Evolutionary conservation across 768 basidiomycete genomes (phyloP).

Genomic region (Lentinus brumalis): DNA sequence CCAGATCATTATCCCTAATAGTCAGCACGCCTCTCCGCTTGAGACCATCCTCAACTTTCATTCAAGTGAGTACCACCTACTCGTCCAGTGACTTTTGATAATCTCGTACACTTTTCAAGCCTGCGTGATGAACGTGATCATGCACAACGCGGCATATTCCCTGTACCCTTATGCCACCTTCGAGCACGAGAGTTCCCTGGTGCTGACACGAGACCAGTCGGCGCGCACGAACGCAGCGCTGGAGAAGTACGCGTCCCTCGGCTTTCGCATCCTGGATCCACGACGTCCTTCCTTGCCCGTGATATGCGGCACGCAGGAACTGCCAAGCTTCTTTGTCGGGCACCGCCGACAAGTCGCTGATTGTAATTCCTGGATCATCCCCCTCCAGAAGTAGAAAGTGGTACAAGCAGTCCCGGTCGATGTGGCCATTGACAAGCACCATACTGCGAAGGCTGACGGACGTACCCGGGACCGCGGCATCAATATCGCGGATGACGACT

Average conservation of each 20-base stretch:
- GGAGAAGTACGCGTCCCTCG: slow-evolving; percentile 26
- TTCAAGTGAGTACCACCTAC: slow-evolving; percentile 40
- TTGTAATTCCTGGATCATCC: slow-evolving; percentile 20
- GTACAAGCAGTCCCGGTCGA: no score
- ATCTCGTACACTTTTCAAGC: slow-evolving; percentile 26
- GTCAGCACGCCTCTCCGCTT: slow-evolving; percentile 29
- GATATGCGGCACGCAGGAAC: background rate
- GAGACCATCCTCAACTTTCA: slow-evolving; percentile 46
- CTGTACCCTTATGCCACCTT: slow-evolving; percentile 46
- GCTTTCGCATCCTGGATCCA: slow-evolving; percentile 34
- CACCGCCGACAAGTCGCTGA: slow-evolving; percentile 18
- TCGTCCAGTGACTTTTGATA: background rate
- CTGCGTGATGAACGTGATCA: slow-evolving; percentile 47
- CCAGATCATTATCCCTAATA: slow-evolving; percentile 41
- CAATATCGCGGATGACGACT: no score
- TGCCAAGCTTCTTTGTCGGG: background rate
- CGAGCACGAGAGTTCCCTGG: slow-evolving; percentile 32
- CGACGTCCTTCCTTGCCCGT: background rate
- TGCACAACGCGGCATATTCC: slow-evolving; percentile 41
- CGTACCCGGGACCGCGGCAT: no score
- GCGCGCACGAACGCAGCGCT: slow-evolving; percentile 6
- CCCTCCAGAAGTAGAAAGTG: slow-evolving; percentile 6
- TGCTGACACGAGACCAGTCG: slow-evolving; percentile 31
- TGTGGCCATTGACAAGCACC: no score
- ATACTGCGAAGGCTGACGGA: no score